Evolutionary conservation across 805 yeast species (phyloP), one percentile per base, ranked within the genome.

Genomic region (Yamadazyma akitaensis): DNA sequence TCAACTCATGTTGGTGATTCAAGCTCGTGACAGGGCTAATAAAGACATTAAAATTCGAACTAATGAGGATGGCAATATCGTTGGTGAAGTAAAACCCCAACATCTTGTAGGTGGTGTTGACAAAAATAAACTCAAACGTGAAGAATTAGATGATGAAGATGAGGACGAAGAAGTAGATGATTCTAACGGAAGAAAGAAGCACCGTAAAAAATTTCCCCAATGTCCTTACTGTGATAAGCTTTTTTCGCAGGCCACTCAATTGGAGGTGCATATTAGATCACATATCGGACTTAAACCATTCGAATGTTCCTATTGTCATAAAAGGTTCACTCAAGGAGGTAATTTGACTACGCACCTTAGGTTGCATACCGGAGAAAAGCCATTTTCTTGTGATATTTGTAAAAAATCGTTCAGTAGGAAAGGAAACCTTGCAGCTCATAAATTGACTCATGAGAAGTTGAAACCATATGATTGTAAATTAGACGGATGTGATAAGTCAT

Each of bases 291-390:
- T 79, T 52, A 85, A 89, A 58, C 96, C 96, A 9, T 89, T 82
- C 61, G 82, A 77, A 56, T 90, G 97, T 63, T 75, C 77, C 17
- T 84, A 71, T 56, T 90, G 96, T 68, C 84, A 81, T 13, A 89
- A 89, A 63, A 66, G 85, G 44, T 89, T 89, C 55, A 88, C 96
- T 0, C 97, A 89, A 62, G 92, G 96, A 39, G 96, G 96, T 18
- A 89, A 89, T 63, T 69, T 90, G 54, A 67, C 96, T 46, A 90
- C 97, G 0, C 97, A 90, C 68, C 71, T 82, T 58, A 71, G 96
- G 52, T 71, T 89, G 30, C 97, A 89, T 58, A 89, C 97, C 0
- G 97, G 97, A 24, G 96, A 91, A 58, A 86, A 87, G 60, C 98
- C 97, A 3, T 91, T 84, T 60, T 72, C 76, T 32, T 91, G 98